Evolutionary conservation across 148 eudicot species (phyloP), one percentile per base, ranked within the genome.

Genomic region (Nyssa sinensis): DNA sequence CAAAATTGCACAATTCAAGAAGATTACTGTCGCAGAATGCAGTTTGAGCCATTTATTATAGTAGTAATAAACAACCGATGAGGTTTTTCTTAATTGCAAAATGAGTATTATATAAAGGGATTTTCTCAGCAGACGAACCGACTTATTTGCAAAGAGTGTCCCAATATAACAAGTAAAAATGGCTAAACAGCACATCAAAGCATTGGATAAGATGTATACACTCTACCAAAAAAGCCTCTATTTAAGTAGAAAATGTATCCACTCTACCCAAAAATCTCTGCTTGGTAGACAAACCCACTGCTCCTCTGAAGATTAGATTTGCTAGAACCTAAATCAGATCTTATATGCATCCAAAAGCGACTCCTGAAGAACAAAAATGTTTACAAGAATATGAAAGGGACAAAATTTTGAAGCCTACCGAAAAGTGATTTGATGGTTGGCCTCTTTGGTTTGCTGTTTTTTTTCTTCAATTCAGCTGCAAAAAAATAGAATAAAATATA

Each of bases 401-500:
- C 23, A 14, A 55, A 51, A 66, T 53, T 41, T 14, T 24, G 32
- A 73, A 75, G 62, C 86, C 37, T 88, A 96, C 99, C 99, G 66
- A 96, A 96, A 70, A 96, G 93, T 64, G 99, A 78, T 81, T 91
- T 96, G 74, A 96, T 88, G 71, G 98, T 81, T 69, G 97, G 98
- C 82, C 92, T 89, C 83, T 95, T 95, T 33, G 92, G 83, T 71
- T 85, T 90, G 84, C 72, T 77, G 74, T 75, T 88, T 85, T 92
- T 95, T 88, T 92, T 95, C 92, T 95, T 92, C 84, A 95, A 62
- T 83, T 92, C 97, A 86, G 97, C 98, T 95, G 92, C 83, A 85
- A 77, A 75, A 23, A 57, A n/a, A n/a, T n/a, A n/a, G n/a, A n/a
- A n/a, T n/a, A n/a, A 34, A 59, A 67, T 8, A 17, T 64, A 23